phyloP scores from a whole-genome alignment of 352 stramenopile genomes.

The Globisporangium sylvaticum region DNA sequence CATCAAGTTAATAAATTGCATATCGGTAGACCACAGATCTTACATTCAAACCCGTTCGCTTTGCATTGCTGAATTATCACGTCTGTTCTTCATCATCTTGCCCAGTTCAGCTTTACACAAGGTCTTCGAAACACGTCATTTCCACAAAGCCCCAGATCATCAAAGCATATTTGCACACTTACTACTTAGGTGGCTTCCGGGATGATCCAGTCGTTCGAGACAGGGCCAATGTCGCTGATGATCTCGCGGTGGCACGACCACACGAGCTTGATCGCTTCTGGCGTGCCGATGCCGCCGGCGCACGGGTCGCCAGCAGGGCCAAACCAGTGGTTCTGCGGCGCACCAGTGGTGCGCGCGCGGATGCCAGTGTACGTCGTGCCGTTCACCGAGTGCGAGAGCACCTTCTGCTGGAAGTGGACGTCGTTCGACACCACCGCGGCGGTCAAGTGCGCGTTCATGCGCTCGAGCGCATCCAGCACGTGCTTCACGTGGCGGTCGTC shows the following conservation, averaged over 20 bases:
- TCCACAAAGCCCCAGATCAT: not conserved
- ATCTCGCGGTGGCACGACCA: slow-evolving; percentile 99
- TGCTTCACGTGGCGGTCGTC: slow-evolving; percentile 89
- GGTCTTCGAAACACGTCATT: not conserved
- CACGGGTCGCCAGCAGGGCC: slow-evolving; percentile 95
- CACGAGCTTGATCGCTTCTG: slow-evolving; percentile 97
- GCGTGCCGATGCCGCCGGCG: slow-evolving; percentile 96
- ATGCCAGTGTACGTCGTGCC: slow-evolving; percentile 98
- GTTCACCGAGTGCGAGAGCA: slow-evolving; percentile 98
- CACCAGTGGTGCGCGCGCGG: slow-evolving; percentile 93
- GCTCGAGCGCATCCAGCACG: slow-evolving; percentile 92
- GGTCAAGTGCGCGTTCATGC: slow-evolving; percentile 97
- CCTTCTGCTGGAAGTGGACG: slow-evolving; percentile 89
- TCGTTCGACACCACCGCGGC: slow-evolving; percentile 98
- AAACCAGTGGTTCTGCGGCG: slow-evolving; percentile 95
- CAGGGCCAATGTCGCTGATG: slow-evolving; percentile 90
- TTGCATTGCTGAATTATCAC: not conserved
- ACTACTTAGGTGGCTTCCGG: slow-evolving; percentile 70
- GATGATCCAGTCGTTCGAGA: slow-evolving; percentile 72
- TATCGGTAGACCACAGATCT: not conserved
- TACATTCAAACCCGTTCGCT: not conserved
- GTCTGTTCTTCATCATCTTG: not conserved
- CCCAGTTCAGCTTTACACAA: not conserved
- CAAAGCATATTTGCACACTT: not conserved
- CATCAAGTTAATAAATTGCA: not conserved